These are phyloP conservation scores for Halophytophthora polymorphica DNA, from an alignment of 352 stramenopile genomes.

Conservation along the genomic window DNA sequence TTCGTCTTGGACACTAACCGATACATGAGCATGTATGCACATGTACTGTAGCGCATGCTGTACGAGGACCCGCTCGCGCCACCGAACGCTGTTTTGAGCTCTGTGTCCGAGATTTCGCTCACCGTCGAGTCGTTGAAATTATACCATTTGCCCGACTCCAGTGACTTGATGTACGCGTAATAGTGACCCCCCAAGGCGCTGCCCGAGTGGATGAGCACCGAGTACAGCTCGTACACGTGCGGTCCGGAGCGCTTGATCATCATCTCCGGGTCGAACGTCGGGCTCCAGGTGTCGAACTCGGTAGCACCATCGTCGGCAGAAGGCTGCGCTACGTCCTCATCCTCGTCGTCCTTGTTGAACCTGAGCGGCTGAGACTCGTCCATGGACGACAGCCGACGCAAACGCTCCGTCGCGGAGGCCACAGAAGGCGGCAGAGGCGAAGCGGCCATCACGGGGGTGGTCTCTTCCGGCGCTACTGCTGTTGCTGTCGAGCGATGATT, in stretches of 20 bases:
- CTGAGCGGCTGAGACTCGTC: slow-evolving; percentile 58
- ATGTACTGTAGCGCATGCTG: slow-evolving; percentile 68
- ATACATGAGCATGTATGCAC: slow-evolving; percentile 92
- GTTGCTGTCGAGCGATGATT: slow-evolving; percentile 13
- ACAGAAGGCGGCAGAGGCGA: slow-evolving; percentile 16
- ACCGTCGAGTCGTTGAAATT: slow-evolving; percentile 88
- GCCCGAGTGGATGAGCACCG: slow-evolving; percentile 91
- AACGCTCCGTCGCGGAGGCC: slow-evolving; percentile 14
- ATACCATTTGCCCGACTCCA: slow-evolving; percentile 81
- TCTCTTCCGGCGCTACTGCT: slow-evolving; percentile 9
- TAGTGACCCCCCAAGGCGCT: slow-evolving; percentile 91
- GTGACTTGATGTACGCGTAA: slow-evolving; percentile 92
- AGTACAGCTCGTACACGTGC: slow-evolving; percentile 91
- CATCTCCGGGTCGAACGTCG: slow-evolving; percentile 58
- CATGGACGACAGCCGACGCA: slow-evolving; percentile 68
- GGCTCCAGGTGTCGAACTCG: slow-evolving; percentile 64
- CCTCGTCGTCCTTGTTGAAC: slow-evolving; percentile 29
- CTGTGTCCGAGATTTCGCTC: slow-evolving; percentile 69
- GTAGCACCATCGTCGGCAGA: slow-evolving; percentile 12
- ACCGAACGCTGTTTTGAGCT: slow-evolving; percentile 75
- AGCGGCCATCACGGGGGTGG: slow-evolving; percentile 4
- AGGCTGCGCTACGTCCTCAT: slow-evolving; percentile 11
- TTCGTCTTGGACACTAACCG: slow-evolving; percentile 61
- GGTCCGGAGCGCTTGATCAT: slow-evolving; percentile 64
- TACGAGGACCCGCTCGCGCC: slow-evolving; percentile 52